Conservation (phyloP, 129 eudicot genomes). For the Mikania micrantha region DNA sequence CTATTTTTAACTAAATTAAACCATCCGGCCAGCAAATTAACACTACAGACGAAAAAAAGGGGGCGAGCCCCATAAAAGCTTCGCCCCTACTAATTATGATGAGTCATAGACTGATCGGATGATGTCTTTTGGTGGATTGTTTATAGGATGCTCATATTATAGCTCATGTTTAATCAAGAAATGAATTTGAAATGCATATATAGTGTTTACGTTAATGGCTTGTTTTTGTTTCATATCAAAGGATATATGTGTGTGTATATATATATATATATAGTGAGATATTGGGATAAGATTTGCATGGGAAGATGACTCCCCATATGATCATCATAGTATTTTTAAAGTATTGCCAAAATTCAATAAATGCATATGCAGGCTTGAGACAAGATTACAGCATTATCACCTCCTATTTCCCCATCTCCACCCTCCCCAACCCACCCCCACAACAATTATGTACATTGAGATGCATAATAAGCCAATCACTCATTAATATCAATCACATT, state of each 20-base stretch:
- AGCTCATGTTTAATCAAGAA: too few relatives aligned
- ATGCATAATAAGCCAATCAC: constrained; percentile 26
- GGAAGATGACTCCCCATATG: constrained; percentile 27
- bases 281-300: constrained; percentile 23
- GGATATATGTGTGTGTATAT: background rate
- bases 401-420: background rate
- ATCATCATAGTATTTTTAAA: constrained; percentile 14
- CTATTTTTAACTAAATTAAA: too few relatives aligned
- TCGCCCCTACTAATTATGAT: too few relatives aligned
- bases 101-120: too few relatives aligned
- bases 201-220: background rate
- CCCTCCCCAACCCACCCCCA: constrained; percentile 7
- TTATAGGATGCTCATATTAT: too few relatives aligned
- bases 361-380: constrained; percentile 29
- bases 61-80: too few relatives aligned
- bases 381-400: constrained; percentile 20
- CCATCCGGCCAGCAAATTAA: too few relatives aligned
- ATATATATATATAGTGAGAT: constrained; percentile 8
- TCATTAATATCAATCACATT: constrained; percentile 27
- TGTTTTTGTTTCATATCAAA: background rate
- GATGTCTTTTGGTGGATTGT: too few relatives aligned
- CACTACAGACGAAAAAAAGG: too few relatives aligned
- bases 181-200: background rate
- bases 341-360: constrained; percentile 31
- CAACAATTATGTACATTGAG: background rate